These are phyloP conservation scores for Colletotrichum filicis DNA, from an alignment of 2,329 filamentous ascomycete species.

Conservation along the genomic window DNA sequence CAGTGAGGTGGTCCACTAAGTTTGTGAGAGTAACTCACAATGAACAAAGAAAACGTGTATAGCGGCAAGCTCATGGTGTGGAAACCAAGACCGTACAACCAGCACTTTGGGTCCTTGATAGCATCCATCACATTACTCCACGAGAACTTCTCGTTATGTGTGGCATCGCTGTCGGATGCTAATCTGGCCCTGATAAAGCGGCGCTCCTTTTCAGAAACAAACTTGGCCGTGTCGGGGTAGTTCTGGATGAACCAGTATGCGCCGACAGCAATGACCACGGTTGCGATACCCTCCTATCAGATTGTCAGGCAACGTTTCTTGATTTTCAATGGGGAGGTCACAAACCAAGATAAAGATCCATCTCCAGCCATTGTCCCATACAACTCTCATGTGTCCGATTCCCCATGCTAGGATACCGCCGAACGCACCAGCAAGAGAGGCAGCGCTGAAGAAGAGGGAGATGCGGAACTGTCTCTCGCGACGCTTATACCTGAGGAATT, in stretches of 20 bases:
- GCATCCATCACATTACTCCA: slow-evolving; percentile 75
- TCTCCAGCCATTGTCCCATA: slow-evolving; percentile 63
- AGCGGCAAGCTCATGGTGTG: slow-evolving; percentile 77
- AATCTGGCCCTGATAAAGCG: slow-evolving; percentile 71
- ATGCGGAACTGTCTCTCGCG: slow-evolving; percentile 65
- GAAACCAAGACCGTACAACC: slow-evolving; percentile 77
- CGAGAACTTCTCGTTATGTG: slow-evolving; percentile 73
- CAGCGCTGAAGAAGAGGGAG: slow-evolving; percentile 66
- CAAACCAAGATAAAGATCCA: slow-evolving; percentile 71
- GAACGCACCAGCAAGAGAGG: slow-evolving; percentile 66
- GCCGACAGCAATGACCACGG: slow-evolving; percentile 59
- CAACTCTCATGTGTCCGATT: slow-evolving; percentile 64
- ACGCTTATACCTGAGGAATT: slow-evolving; percentile 50
- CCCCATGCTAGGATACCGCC: slow-evolving; percentile 67
- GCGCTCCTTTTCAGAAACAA: slow-evolving; percentile 65
- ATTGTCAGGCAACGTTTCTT: slow-evolving; percentile 48
- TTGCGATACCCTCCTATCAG: slow-evolving; percentile 64
- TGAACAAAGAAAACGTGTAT: slow-evolving; percentile 66
- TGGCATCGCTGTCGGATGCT: slow-evolving; percentile 75
- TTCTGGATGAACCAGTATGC: slow-evolving; percentile 74
- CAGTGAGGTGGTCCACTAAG: neutral
- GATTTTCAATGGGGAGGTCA: neutral
- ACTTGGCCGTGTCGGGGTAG: slow-evolving; percentile 69
- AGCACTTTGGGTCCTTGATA: slow-evolving; percentile 75
- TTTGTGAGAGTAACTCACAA: slow-evolving; percentile 48